These are phyloP conservation scores for Mycosphaerella arachidis DNA, from an alignment of 2,329 filamentous ascomycete genomes.

Conservation along the genomic window DNA sequence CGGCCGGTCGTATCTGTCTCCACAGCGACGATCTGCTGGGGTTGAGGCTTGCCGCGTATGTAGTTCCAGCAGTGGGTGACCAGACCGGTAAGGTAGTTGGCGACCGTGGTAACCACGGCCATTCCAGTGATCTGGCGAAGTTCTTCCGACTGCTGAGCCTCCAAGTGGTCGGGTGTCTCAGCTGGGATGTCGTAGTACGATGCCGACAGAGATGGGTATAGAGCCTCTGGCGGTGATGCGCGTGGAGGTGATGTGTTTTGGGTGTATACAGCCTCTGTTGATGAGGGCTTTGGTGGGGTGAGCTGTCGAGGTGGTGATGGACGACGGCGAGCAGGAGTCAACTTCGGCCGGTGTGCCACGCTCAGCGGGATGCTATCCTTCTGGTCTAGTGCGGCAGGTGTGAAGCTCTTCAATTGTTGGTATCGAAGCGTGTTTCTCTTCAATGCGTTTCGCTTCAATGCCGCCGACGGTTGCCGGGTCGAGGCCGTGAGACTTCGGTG, in stretches of 20 bases:
- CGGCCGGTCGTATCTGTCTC: constrained; percentile 7
- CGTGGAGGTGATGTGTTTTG: not conserved
- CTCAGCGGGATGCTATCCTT: not conserved
- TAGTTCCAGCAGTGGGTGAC: not conserved
- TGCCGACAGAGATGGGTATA: not conserved
- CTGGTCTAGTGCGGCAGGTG: not conserved
- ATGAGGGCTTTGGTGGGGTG: not conserved
- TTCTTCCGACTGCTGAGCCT: not conserved
- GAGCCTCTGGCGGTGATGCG: not conserved
- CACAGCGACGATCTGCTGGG: constrained; percentile 15
- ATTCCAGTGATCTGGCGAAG: not conserved
- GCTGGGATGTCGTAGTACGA: not conserved
- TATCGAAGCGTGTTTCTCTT: not conserved
- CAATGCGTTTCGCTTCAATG: not conserved
- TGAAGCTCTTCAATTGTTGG: not conserved
- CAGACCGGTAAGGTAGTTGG: not conserved
- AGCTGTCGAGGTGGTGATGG: not conserved
- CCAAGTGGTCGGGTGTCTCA: too few relatives aligned
- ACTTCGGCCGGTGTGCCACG: not conserved
- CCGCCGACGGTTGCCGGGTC: not conserved
- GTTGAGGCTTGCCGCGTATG: constrained; percentile 2
- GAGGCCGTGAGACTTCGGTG: too few relatives aligned
- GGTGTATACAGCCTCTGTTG: not conserved
- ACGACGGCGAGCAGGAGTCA: not conserved
- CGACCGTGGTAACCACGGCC: not conserved